A percentile compares a stretch with the other conserved stretches of the same genome.
These are phyloP conservation scores for Chaetomium tenue DNA, from an alignment of 495 filamentous ascomycete species.

Conservation along the genomic window DNA sequence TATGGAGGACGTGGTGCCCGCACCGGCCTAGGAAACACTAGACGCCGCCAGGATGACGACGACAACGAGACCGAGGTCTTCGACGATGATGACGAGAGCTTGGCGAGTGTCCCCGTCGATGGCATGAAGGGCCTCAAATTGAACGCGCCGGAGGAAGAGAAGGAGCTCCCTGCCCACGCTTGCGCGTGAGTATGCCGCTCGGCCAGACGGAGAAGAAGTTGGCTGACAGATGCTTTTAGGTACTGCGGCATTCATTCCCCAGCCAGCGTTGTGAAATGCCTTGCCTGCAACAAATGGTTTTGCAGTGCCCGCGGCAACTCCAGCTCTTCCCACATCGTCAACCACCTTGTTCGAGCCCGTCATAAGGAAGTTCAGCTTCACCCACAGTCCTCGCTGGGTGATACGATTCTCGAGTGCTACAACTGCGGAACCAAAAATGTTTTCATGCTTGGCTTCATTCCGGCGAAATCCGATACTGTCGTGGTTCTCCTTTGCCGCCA, in stretches of 20 bases:
- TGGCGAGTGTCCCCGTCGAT: constrained; percentile 80
- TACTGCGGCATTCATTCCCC: constrained; percentile 98
- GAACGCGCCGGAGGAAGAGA: constrained; percentile 71
- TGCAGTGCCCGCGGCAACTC: constrained; percentile 97
- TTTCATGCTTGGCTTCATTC: constrained; percentile 98
- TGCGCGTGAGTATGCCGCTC: constrained; percentile 72
- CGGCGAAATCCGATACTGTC: constrained; percentile 97
- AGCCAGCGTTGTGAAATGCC: constrained; percentile 91
- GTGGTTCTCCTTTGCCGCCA: constrained; percentile 96
- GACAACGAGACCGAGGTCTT: constrained; percentile 87
- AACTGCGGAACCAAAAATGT: constrained; percentile 99
- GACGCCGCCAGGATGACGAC: constrained; percentile 70
- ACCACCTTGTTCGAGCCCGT: constrained; percentile 93
- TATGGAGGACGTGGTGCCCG: constrained; percentile 60
- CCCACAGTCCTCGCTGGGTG: constrained; percentile 89
- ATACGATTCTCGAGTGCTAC: constrained; percentile 98
- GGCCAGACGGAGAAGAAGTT: not conserved
- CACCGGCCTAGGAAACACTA: constrained; percentile 43
- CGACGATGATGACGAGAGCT: constrained; percentile 87
- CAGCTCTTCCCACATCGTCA: constrained; percentile 96
- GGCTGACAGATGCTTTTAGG: constrained; percentile 44
- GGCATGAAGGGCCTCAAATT: constrained; percentile 66
- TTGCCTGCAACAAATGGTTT: constrained; percentile 97
- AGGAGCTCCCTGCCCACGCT: constrained; percentile 89
- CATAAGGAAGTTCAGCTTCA: constrained; percentile 99